Evolutionary conservation across 2,329 filamentous ascomycete genomes (phyloP).

Genomic region (Phialophora verrucosa): DNA sequence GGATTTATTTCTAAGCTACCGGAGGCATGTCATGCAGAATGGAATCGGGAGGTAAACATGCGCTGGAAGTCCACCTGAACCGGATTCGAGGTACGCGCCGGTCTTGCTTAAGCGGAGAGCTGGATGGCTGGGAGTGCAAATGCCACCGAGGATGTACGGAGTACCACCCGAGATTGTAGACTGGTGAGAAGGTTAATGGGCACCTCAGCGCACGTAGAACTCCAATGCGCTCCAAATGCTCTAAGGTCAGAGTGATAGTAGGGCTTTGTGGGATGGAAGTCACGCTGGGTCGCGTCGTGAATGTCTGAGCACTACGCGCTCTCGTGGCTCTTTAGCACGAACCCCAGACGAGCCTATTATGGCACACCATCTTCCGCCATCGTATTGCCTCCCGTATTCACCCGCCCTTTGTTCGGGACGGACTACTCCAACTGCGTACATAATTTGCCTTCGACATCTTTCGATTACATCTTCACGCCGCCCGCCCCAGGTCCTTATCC

Average conservation of each 20-base stretch:
- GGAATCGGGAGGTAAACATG: background rate
- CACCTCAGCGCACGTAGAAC: background rate
- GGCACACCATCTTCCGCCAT: background rate
- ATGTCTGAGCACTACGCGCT: background rate
- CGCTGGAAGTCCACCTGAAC: background rate
- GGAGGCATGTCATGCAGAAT: background rate
- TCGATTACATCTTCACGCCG: background rate
- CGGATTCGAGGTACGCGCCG: background rate
- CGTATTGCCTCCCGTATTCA: background rate
- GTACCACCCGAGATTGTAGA: background rate
- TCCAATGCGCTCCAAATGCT: background rate
- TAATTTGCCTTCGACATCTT: conserved; percentile 25
- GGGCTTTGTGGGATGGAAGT: background rate
- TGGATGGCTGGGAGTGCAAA: background rate
- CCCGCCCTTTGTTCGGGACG: background rate
- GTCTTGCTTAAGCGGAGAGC: background rate
- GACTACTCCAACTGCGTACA: background rate
- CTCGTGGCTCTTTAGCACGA: too few species aligned
- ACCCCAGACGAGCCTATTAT: too few species aligned
- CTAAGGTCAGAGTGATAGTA: background rate
- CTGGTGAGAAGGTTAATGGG: background rate
- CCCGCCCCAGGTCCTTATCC: conserved; percentile 11
- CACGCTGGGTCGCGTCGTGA: background rate
- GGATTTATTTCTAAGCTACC: too few species aligned
- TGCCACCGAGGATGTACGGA: background rate